Evolutionary conservation across 257 asterid species (phyloP).

Genomic region (Osmanthus fragrans): DNA sequence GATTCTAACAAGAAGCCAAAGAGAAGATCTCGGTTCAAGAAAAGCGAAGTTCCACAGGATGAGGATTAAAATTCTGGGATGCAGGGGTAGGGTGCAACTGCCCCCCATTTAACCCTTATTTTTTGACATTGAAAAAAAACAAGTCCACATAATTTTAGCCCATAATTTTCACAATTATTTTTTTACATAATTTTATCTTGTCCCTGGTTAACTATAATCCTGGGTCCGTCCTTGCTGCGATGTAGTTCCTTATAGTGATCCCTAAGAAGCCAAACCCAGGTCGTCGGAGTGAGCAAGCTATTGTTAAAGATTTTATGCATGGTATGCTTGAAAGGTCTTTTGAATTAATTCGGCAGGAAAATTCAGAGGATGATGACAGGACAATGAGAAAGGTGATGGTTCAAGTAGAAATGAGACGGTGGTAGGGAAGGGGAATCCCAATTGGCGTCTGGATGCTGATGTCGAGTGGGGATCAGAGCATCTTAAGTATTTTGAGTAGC

Average conservation of each 20-base stretch:
- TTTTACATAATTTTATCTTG: too few species aligned
- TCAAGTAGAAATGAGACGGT: conserved; percentile 21
- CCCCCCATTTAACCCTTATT: too few species aligned
- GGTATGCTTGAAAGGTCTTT: conserved; percentile 32
- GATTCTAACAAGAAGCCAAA: conserved; percentile 33
- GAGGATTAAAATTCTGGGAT: conserved; percentile 35
- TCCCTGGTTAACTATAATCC: too few species aligned
- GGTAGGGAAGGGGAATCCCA: conserved; percentile 74
- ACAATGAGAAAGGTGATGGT: too few species aligned
- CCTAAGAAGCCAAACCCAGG: conserved; percentile 65
- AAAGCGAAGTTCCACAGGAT: conserved; percentile 25
- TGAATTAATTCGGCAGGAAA: too few species aligned
- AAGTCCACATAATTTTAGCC: too few species aligned
- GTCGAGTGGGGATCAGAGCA: conserved; percentile 46
- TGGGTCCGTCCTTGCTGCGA: too few species aligned
- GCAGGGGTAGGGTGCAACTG: too few species aligned
- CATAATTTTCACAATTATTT: too few species aligned
- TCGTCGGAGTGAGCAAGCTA: conserved; percentile 30
- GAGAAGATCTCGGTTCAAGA: conserved; percentile 21
- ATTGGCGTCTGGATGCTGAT: conserved; percentile 95
- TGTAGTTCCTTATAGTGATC: conserved; percentile 44
- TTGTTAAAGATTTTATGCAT: conserved; percentile 82
- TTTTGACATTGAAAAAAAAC: too few species aligned
- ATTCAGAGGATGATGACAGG: too few species aligned
- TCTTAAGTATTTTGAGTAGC: conserved; percentile 84